phyloP scores from a whole-genome alignment of 23 red algal species.

The Gracilaria domingensis region DNA sequence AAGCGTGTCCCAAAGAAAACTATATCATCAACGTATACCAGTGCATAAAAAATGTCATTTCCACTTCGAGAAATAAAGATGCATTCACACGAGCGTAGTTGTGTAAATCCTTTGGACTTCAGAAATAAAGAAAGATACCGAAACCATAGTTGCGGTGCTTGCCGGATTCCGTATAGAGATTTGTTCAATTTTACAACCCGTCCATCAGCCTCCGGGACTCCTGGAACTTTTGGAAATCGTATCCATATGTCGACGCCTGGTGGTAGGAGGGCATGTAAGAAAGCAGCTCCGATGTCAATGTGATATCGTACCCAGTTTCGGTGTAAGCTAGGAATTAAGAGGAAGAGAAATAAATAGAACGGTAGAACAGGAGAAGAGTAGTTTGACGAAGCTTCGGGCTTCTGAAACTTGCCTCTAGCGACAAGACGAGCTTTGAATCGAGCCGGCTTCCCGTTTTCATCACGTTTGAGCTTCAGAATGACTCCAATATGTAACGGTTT shows the following conservation, averaged over 20 bases:
- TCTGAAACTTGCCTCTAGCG: conserved; percentile 2
- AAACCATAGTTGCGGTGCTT: conserved; percentile 24
- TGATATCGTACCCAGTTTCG: background rate
- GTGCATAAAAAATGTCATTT: background rate
- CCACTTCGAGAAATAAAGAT: background rate
- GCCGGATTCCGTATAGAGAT: conserved; percentile 45
- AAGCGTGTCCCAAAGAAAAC: background rate
- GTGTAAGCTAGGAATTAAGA: background rate
- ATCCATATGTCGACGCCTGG: background rate
- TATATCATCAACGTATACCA: conserved; percentile 23
- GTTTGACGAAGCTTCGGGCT: background rate
- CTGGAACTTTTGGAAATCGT: background rate
- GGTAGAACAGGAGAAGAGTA: conserved; percentile 1
- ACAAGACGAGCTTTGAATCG: conserved; percentile 53
- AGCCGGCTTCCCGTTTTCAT: background rate
- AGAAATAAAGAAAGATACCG: background rate
- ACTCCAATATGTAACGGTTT: background rate
- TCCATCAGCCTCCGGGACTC: background rate
- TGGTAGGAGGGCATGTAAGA: conserved; percentile 29
- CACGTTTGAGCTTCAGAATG: conserved; percentile 25
- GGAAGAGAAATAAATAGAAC: background rate
- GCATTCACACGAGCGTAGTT: background rate
- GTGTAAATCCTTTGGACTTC: background rate
- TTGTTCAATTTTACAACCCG: conserved; percentile 17
- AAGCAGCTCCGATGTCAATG: conserved; percentile 17